Evolutionary conservation across 257 asterid genomes (phyloP).

Genomic region (Lithospermum erythrorhizon): DNA sequence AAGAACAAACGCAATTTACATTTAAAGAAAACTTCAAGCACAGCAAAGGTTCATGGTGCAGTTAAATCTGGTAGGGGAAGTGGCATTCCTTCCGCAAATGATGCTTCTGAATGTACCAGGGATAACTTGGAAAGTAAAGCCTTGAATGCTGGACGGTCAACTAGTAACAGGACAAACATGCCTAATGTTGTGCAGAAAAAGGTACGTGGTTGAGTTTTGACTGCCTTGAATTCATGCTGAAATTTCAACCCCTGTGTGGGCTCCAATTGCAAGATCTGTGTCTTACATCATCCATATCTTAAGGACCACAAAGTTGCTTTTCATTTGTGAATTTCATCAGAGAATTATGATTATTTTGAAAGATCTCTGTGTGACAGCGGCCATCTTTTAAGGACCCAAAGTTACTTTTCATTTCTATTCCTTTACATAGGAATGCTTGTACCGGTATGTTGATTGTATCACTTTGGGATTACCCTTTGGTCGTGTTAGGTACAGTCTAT

Average conservation of each 20-base stretch:
- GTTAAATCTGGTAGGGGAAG: conserved; percentile 46
- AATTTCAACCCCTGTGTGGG: not conserved
- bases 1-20: conserved; percentile 50
- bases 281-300: not conserved
- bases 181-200: conserved; percentile 65
- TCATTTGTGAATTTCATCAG: too few relatives aligned
- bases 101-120: conserved; percentile 38
- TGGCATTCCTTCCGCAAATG: conserved; percentile 37
- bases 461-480: too few relatives aligned
- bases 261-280: not conserved
- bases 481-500: too few relatives aligned
- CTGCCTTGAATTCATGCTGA: not conserved
- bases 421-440: too few relatives aligned
- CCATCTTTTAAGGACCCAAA: too few relatives aligned
- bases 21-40: conserved; percentile 31
- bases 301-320: not conserved
- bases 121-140: conserved; percentile 45
- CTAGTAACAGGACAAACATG: conserved; percentile 53
- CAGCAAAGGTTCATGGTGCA: conserved; percentile 33
- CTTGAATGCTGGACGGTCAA: conserved; percentile 35
- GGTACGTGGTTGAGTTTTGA: conserved; percentile 34
- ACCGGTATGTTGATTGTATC: too few relatives aligned
- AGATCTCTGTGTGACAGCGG: too few relatives aligned
- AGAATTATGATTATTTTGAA: too few relatives aligned
- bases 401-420: not conserved